Percentiles rank a stretch among this genome's conserved stretches.
These are phyloP conservation scores for Cyathus striatus DNA, from an alignment of 768 basidiomycete species.

Conservation along the genomic window DNA sequence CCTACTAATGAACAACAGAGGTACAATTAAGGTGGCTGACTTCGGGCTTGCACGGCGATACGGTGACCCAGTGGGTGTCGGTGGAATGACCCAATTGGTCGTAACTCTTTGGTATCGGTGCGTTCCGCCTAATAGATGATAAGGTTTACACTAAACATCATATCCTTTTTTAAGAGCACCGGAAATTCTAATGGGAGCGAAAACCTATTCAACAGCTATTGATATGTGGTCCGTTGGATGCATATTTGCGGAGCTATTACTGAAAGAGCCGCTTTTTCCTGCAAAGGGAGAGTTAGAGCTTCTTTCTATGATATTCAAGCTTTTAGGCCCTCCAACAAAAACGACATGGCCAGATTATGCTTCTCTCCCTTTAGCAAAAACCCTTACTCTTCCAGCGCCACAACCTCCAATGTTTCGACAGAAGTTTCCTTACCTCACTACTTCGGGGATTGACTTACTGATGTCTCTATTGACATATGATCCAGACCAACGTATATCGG, in stretches of 20 bases:
- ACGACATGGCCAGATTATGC: slow-evolving; percentile 84
- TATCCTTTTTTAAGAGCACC: slow-evolving; percentile 60
- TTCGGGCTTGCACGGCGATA: slow-evolving; percentile 95
- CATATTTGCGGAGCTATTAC: slow-evolving; percentile 93
- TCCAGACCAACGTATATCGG: slow-evolving; percentile 79
- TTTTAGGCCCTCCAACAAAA: slow-evolving; percentile 89
- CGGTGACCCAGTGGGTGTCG: slow-evolving; percentile 93
- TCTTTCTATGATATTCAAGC: slow-evolving; percentile 89
- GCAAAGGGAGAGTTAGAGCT: slow-evolving; percentile 95
- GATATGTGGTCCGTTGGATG: slow-evolving; percentile 99
- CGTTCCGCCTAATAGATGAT: slow-evolving; percentile 7
- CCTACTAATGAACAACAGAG: slow-evolving; percentile 97
- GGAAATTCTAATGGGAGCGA: slow-evolving; percentile 90
- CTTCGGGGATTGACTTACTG: slow-evolving; percentile 81
- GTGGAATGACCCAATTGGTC: slow-evolving; percentile 97
- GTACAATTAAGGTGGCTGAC: slow-evolving; percentile 97
- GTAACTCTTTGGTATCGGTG: slow-evolving; percentile 99
- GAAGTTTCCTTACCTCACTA: slow-evolving; percentile 81
- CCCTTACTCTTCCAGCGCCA: slow-evolving; percentile 68
- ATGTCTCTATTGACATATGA: slow-evolving; percentile 84
- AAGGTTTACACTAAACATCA: slow-evolving; percentile 10
- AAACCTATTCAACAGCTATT: slow-evolving; percentile 90
- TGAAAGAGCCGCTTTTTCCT: slow-evolving; percentile 96
- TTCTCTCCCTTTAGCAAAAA: slow-evolving; percentile 75
- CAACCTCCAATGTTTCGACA: slow-evolving; percentile 76